These are phyloP conservation scores for Plectosphaerella cucumerina DNA, from an alignment of 2,329 filamentous ascomycete species.

Conservation along the genomic window DNA sequence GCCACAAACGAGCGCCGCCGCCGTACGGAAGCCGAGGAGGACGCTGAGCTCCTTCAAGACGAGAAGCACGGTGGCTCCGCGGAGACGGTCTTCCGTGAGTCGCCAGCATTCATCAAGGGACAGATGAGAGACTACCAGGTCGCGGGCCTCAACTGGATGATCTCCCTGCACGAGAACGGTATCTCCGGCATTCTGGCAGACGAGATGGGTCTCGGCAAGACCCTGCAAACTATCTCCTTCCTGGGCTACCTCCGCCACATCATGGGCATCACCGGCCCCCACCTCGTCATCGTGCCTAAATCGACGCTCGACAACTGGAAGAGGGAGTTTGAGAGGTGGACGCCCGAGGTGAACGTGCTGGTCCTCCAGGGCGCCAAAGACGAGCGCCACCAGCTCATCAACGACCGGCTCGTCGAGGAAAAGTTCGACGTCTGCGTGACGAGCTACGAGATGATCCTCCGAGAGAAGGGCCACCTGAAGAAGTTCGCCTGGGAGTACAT, in stretches of 20 bases:
- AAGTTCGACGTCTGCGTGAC: slow-evolving; percentile 98
- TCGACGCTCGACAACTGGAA: slow-evolving; percentile 99
- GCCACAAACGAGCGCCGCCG: slow-evolving; percentile 73
- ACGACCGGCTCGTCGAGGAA: slow-evolving; percentile 85
- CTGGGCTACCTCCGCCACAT: slow-evolving; percentile 91
- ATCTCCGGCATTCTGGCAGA: slow-evolving; percentile 97
- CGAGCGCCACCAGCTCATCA: slow-evolving; percentile 82
- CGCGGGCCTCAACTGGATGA: slow-evolving; percentile 93
- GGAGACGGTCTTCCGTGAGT: slow-evolving; percentile 90
- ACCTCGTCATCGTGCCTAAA: slow-evolving; percentile 89
- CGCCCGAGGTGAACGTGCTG: slow-evolving; percentile 89
- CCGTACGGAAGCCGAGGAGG: slow-evolving; percentile 95
- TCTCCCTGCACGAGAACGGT: slow-evolving; percentile 96
- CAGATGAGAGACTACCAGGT: slow-evolving; percentile 96
- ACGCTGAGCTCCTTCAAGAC: slow-evolving; percentile 82
- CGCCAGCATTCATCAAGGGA: slow-evolving; percentile 82
- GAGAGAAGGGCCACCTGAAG: slow-evolving; percentile 90
- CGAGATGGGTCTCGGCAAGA: slow-evolving; percentile 98
- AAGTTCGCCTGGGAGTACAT: slow-evolving; percentile 99
- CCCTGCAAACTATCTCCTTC: slow-evolving; percentile 94
- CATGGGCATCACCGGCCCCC: slow-evolving; percentile 83
- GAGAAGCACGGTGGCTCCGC: slow-evolving; percentile 84
- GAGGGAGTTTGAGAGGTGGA: slow-evolving; percentile 90
- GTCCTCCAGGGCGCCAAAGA: slow-evolving; percentile 95
- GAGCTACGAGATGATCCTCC: slow-evolving; percentile 97